Evolutionary conservation across 1,139 yeast species (phyloP).

Genomic region (Blastobotrys illinoisensis): DNA sequence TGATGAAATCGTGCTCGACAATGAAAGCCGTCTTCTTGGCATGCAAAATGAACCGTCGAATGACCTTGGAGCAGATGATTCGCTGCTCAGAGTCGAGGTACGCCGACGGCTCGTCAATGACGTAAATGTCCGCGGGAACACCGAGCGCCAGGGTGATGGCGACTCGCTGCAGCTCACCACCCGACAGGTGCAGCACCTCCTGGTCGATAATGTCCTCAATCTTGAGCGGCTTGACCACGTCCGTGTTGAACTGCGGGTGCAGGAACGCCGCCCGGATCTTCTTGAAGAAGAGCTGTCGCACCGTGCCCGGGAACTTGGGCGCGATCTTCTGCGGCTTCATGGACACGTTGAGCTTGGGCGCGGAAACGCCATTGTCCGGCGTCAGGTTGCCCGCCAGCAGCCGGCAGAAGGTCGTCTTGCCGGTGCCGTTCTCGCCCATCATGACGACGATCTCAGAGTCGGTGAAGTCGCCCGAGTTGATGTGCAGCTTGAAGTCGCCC

Average conservation of each 20-base stretch:
- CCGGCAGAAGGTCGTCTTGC: conserved; percentile 96
- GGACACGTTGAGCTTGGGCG: conserved; percentile 85
- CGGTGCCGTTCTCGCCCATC: conserved; percentile 99
- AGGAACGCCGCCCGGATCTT: conserved; percentile 91
- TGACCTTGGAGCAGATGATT: conserved; percentile 96
- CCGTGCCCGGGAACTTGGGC: conserved; percentile 97
- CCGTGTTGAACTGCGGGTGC: conserved; percentile 97
- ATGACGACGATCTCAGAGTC: conserved; percentile 95
- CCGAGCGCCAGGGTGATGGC: conserved; percentile 95
- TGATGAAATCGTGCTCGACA: conserved; percentile 99
- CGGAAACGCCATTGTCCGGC: conserved; percentile 72
- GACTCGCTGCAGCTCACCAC: conserved; percentile 99
- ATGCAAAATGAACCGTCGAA: conserved; percentile 92
- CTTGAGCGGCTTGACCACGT: conserved; percentile 90
- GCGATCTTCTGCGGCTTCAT: conserved; percentile 99
- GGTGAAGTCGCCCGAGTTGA: conserved; percentile 84
- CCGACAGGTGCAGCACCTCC: conserved; percentile 94
- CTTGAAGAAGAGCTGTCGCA: conserved; percentile 92
- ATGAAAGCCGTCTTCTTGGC: conserved; percentile 96
- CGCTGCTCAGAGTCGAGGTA: conserved; percentile 99
- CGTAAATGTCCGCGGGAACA: conserved; percentile 89
- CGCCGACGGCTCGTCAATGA: conserved; percentile 98
- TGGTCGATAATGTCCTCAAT: conserved; percentile 94
- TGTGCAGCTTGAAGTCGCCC: conserved; percentile 85
- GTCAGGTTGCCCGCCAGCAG: conserved; percentile 87